Percentiles rank a stretch among this genome's conserved stretches.
Evolutionary conservation across 305 asterid species (phyloP).

Genomic region (Rubia peregrina): DNA sequence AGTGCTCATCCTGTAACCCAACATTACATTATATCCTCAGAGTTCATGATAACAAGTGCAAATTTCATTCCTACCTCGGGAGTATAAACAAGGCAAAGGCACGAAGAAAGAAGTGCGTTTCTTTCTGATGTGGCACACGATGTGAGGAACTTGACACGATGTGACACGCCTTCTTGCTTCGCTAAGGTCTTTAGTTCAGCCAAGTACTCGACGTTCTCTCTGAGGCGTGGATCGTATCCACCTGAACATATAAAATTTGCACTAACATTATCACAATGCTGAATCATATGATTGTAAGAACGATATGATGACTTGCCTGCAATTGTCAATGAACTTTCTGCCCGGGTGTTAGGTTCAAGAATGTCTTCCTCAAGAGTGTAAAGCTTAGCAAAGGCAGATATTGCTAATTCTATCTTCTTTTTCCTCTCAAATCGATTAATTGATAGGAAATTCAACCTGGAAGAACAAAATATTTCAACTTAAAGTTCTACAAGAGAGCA

Average conservation of each 20-base stretch:
- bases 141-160: slow-evolving; percentile 51
- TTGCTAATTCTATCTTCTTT: slow-evolving; percentile 86
- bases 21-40: neutral
- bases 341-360: slow-evolving; percentile 29
- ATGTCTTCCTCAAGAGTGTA: slow-evolving; percentile 29
- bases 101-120: slow-evolving; percentile 65
- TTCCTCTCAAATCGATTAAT: slow-evolving; percentile 94
- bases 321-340: slow-evolving; percentile 51
- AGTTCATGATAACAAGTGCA: neutral
- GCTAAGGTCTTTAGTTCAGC: slow-evolving; percentile 71
- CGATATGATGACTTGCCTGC: slow-evolving; percentile 46
- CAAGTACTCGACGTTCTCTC: slow-evolving; percentile 82
- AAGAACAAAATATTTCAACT: slow-evolving; percentile 7
- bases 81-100: slow-evolving; percentile 78
- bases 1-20: slow-evolving; percentile 69
- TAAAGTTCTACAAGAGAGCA: neutral
- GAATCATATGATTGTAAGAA: slow-evolving; percentile 20
- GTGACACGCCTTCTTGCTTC: slow-evolving; percentile 55
- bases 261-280: slow-evolving; percentile 10
- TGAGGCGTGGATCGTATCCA: slow-evolving; percentile 77
- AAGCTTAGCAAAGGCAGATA: slow-evolving; percentile 30
- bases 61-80: slow-evolving; percentile 48
- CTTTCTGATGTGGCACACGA: slow-evolving; percentile 87
- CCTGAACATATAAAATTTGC: slow-evolving; percentile 35
- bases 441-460: slow-evolving; percentile 75